Evolutionary conservation across 1,139 yeast species (phyloP), one percentile per base, ranked within the genome.

Genomic region (Candida freyschussii): DNA sequence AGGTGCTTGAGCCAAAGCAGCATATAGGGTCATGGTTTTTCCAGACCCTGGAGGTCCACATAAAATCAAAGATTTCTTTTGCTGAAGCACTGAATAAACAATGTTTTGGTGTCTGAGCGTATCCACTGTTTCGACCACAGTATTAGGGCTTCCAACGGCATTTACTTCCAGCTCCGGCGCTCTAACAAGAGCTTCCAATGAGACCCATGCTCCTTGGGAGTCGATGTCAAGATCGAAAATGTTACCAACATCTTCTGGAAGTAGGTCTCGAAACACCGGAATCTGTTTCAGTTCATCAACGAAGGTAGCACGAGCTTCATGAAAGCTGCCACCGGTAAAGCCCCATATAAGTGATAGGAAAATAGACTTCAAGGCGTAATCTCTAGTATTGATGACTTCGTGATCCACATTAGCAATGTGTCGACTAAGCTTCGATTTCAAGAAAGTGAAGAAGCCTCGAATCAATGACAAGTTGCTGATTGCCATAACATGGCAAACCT

Each of bases 21-120:
- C 77, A 44, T 84, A 69, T 18, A 91, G 59, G 0, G 91, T 78
- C 97, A 89, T 89, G 0, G 97, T 89, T 53, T 91, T 91, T 42
- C 98, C 98, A 0, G 96, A 82, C 4, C 98, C 98, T 0, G 98
- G 97, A 0, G 97, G 97, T 5, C 98, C 98, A 60, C 96, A 87
- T 21, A 91, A 64, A 20, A 91, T 63, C 16, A 86, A 56, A 0
- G 94, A 75, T 29, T 63, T 62, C 37, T 73, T 81, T 28, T 75
- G 75, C 24, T 66, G 64, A 24, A 89, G 52, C 6, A 84, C 57
- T 0, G 78, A 64, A 42, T 69, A 72, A 2, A 89, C 66, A 15
- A 84, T 50, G 1, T 63, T 53, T 41, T 84, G 93, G 41, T 84
- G 85, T 35, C 78, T 66, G 2, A 69, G 55, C 0, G 96, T 89